These are phyloP conservation scores for Trichocladium antarcticum DNA, from an alignment of 495 filamentous ascomycete genomes.

Conservation along the genomic window DNA sequence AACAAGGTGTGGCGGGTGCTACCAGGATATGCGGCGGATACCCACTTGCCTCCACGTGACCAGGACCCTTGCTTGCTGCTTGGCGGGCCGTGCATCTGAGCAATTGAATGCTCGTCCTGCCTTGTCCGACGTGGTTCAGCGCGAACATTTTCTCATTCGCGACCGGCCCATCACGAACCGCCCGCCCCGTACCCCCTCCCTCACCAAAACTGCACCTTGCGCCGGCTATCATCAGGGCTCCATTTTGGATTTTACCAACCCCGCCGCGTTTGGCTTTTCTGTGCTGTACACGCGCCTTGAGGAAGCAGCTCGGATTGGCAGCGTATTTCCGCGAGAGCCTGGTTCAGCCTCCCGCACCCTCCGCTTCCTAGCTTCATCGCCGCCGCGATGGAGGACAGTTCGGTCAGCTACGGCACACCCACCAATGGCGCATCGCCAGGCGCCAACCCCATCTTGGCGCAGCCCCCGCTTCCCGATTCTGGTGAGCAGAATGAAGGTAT, in stretches of 20 bases:
- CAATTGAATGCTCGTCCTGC: not conserved
- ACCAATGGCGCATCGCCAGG: conserved; percentile 41
- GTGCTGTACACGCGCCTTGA: not conserved
- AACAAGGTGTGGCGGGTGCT: too few relatives aligned
- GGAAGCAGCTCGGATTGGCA: not conserved
- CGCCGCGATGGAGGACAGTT: conserved; percentile 44
- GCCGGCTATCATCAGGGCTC: conserved; percentile 8
- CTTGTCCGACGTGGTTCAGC: conserved; percentile 15
- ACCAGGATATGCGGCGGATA: too few relatives aligned
- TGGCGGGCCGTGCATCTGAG: not conserved
- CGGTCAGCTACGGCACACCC: conserved; percentile 43
- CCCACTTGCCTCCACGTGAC: not conserved
- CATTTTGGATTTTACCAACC: not conserved
- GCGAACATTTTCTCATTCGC: conserved; percentile 30
- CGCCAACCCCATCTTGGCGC: conserved; percentile 42
- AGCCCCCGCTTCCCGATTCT: conserved; percentile 37
- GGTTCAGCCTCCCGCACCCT: not conserved
- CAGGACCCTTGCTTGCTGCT: not conserved
- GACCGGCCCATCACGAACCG: conserved; percentile 22
- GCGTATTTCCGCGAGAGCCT: not conserved
- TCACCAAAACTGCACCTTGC: conserved; percentile 12
- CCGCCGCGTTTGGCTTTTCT: not conserved
- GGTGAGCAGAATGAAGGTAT: conserved; percentile 29
- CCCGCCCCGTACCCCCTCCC: conserved; percentile 12
- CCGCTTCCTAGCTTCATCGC: conserved; percentile 6